phyloP scores from a whole-genome alignment of 2,329 filamentous ascomycete species.

The Lomentospora prolificans region DNA sequence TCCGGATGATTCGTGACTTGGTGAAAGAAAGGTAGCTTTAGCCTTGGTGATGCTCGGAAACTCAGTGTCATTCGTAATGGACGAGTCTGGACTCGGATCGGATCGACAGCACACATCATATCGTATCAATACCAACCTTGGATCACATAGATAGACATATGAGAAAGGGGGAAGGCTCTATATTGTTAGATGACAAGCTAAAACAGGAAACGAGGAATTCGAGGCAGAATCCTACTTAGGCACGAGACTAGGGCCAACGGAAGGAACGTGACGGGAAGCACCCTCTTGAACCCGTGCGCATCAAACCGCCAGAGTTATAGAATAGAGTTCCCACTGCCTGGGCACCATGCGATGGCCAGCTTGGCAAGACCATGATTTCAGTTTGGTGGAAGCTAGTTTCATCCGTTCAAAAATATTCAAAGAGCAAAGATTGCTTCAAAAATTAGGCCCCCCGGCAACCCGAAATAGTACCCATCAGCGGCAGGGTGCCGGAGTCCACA shows the following conservation, averaged over 20 bases:
- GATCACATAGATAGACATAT: neutral
- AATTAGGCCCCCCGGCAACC: too few relatives aligned
- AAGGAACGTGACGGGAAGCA: neutral
- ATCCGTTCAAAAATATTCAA: neutral
- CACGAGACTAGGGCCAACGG: neutral
- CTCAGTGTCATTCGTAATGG: too few relatives aligned
- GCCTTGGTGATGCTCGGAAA: too few relatives aligned
- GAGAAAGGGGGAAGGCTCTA: neutral
- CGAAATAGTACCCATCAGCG: too few relatives aligned
- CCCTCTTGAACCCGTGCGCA: neutral
- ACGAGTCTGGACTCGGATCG: neutral
- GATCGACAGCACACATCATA: neutral
- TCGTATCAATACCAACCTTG: neutral
- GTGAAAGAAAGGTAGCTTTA: too few relatives aligned
- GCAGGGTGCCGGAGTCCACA: too few relatives aligned
- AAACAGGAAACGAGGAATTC: neutral
- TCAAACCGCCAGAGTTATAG: neutral
- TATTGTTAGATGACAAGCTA: neutral
- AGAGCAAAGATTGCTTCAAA: too few relatives aligned
- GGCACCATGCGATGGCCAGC: neutral
- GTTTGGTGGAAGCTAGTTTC: neutral
- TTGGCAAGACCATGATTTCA: neutral
- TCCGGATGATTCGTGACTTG: too few relatives aligned
- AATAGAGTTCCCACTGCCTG: neutral
- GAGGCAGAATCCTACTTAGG: neutral